A percentile compares a stretch with the other conserved stretches of the same genome.
These are phyloP conservation scores for Hypoxylon sp. DNA, from an alignment of 2,329 filamentous ascomycete species.

Conservation along the genomic window DNA sequence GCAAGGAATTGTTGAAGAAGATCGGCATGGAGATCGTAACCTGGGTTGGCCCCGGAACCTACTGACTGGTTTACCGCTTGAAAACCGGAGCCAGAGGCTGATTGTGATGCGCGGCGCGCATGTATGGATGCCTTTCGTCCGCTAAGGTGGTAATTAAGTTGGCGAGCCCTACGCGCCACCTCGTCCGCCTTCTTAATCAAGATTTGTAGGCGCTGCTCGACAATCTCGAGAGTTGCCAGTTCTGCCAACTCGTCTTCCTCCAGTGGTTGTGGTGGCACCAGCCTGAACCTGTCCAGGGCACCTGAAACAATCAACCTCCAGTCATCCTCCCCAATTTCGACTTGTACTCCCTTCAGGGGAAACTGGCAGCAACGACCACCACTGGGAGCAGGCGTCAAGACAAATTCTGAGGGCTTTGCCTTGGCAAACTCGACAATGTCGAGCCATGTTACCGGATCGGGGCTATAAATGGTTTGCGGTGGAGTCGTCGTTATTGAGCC, in stretches of 20 bases:
- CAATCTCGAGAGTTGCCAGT: conserved; percentile 83
- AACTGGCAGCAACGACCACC: conserved; percentile 83
- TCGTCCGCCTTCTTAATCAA: conserved; percentile 86
- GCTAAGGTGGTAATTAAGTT: conserved; percentile 84
- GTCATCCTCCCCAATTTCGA: conserved; percentile 90
- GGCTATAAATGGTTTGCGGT: conserved; percentile 69
- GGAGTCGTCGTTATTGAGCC: conserved; percentile 72
- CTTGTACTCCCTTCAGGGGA: conserved; percentile 80
- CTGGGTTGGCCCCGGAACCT: conserved; percentile 49
- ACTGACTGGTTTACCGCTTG: conserved; percentile 52
- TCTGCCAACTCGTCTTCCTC: conserved; percentile 90
- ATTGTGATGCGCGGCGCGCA: conserved; percentile 65
- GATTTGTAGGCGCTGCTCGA: conserved; percentile 81
- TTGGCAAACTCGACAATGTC: conserved; percentile 89
- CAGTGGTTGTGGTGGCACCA: conserved; percentile 84
- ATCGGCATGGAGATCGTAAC: conserved; percentile 65
- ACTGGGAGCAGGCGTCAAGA: conserved; percentile 75
- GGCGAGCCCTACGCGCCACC: conserved; percentile 71
- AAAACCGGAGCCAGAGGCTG: conserved; percentile 55
- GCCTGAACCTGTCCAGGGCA: conserved; percentile 77
- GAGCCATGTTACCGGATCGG: conserved; percentile 76
- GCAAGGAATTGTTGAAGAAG: conserved; percentile 66
- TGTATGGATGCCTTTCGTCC: conserved; percentile 80
- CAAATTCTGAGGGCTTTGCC: conserved; percentile 82
- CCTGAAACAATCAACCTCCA: conserved; percentile 87